Evolutionary conservation across 768 basidiomycete genomes (phyloP).

Genomic region (Lanmaoa pseudosensibilis): DNA sequence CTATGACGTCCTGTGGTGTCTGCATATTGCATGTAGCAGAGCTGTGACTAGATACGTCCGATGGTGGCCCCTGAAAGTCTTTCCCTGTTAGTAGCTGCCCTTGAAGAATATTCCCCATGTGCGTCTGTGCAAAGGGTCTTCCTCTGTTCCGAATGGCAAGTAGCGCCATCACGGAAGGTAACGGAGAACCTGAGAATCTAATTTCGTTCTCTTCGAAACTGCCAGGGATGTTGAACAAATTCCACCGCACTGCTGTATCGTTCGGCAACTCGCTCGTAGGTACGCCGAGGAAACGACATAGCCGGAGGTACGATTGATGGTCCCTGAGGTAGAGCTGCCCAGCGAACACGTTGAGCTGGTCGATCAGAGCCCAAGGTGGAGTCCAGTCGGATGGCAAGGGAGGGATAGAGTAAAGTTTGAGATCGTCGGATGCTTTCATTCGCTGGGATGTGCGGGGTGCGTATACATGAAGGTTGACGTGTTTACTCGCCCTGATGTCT

Average conservation of each 20-base stretch:
- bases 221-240: neutral
- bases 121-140: neutral
- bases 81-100: neutral
- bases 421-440: conserved; percentile 38
- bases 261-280: neutral
- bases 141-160: neutral
- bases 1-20: too few species aligned
- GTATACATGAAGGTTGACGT: conserved; percentile 42
- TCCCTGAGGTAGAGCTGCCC: conserved; percentile 20
- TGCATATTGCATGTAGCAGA: neutral
- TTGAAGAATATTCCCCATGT: conserved; percentile 1
- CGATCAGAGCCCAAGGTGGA: neutral
- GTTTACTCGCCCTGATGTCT: conserved; percentile 32
- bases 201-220: neutral
- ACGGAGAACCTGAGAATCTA: neutral
- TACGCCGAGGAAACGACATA: conserved; percentile 26
- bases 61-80: neutral
- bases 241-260: neutral
- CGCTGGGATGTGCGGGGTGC: conserved; percentile 36
- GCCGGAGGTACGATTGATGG: conserved; percentile 17
- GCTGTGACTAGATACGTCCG: too few species aligned
- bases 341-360: neutral
- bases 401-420: conserved; percentile 12
- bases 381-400: conserved; percentile 1
- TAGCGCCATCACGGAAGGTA: neutral